Evolutionary conservation across 495 filamentous ascomycete genomes (phyloP).

Genomic region (Pyrenula aspistea): DNA sequence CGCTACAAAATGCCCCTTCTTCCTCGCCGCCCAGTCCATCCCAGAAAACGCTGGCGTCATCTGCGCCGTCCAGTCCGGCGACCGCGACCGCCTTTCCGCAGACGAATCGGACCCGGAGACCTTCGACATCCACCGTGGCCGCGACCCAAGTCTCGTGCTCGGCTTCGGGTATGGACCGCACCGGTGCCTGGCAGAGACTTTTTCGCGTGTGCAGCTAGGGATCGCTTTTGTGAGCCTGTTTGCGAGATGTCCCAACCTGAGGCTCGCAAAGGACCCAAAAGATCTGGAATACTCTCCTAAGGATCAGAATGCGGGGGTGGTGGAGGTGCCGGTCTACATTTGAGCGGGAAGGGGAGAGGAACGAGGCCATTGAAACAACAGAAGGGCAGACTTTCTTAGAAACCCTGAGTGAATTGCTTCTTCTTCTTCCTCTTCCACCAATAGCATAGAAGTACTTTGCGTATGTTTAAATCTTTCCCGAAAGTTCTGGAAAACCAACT

Average conservation of each 20-base stretch:
- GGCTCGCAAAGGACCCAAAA: background rate
- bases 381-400: too few relatives aligned
- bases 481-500: too few relatives aligned
- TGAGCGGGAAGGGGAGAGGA: too few relatives aligned
- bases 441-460: too few relatives aligned
- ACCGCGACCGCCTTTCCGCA: constrained; percentile 32
- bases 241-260: background rate
- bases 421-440: too few relatives aligned
- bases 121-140: background rate
- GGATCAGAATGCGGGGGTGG: background rate
- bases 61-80: background rate
- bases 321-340: background rate
- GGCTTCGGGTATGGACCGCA: background rate
- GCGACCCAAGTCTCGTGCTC: background rate
- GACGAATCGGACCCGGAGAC: constrained; percentile 55
- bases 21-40: background rate
- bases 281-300: background rate
- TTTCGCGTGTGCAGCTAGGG: background rate
- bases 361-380: too few relatives aligned
- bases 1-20: background rate
- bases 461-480: too few relatives aligned
- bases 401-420: too few relatives aligned
- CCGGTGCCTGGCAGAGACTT: background rate
- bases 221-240: background rate
- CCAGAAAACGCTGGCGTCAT: background rate